These are phyloP conservation scores for Asparagopsis taxiformis DNA, from an alignment of 31 red algal species.

Conservation along the genomic window DNA sequence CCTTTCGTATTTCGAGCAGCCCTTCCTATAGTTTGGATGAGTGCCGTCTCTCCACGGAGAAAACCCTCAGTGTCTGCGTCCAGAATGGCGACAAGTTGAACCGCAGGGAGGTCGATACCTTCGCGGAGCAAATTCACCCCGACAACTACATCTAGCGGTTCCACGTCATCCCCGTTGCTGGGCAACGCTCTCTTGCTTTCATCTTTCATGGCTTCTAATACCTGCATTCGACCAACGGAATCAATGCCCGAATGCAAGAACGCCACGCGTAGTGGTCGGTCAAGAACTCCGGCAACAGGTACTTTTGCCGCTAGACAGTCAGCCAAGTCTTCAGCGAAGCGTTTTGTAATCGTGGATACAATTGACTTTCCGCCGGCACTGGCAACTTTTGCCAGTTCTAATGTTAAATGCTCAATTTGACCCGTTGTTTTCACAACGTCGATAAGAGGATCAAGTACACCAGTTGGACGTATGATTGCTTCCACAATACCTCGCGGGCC, in stretches of 20 bases:
- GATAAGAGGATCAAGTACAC: constrained; percentile 80
- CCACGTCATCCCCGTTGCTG: not conserved
- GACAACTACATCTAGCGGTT: constrained; percentile 70
- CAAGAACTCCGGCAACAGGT: constrained; percentile 18
- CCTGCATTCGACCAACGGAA: constrained; percentile 74
- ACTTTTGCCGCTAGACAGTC: constrained; percentile 44
- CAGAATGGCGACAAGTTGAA: constrained; percentile 83
- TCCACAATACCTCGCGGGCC: constrained; percentile 36
- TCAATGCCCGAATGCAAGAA: constrained; percentile 90
- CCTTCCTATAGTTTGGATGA: constrained; percentile 94
- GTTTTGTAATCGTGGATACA: constrained; percentile 84
- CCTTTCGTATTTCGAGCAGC: constrained; percentile 88
- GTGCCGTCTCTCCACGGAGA: constrained; percentile 73
- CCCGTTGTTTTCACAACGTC: constrained; percentile 49
- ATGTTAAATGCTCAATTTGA: constrained; percentile 80
- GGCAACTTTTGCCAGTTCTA: constrained; percentile 31
- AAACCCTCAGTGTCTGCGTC: constrained; percentile 95
- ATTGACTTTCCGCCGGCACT: constrained; percentile 53
- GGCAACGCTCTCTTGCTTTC: not conserved
- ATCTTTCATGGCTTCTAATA: constrained; percentile 41
- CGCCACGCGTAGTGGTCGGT: constrained; percentile 40
- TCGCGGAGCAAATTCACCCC: constrained; percentile 92
- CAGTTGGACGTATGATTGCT: constrained; percentile 86
- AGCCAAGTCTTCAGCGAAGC: constrained; percentile 85
- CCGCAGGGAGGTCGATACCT: constrained; percentile 85